Base-by-base conservation (phyloP, 2,329 filamentous ascomycete genomes). In the Colletotrichum liriopes region DNA sequence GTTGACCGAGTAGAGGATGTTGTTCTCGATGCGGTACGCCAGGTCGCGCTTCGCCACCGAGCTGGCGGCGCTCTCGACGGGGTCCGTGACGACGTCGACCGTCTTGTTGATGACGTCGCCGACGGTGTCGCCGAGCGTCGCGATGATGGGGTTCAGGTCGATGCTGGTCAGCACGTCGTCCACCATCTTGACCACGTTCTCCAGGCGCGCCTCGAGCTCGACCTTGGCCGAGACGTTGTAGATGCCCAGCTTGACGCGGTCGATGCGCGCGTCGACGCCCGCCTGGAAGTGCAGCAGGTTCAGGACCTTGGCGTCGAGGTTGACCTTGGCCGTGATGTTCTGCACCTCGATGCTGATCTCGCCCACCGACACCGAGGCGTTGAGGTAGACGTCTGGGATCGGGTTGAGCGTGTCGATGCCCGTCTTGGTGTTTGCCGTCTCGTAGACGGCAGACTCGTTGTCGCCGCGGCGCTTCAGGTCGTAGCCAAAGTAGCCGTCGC, bases 291-390 rank as follows among this genome's bases (percentile, higher is more conserved):
- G 82, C 55, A 91, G 85, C 55, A 91, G 83, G 73, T 86, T 84
- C 51, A 91, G 83, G 12, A 91, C 88, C 77, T 90, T 86, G 6
- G 88, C 88, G 72, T 90, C 87, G 41, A 90, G 83, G 77, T 90
- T 91, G 79, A 90, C 85, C 77, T 90, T 89, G 64, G 89, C 89
- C 1, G 87, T 89, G 67, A 91, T 83, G 76, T 91, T 90, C 71
- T 88, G 82, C 16, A 91, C 89, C 60, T 86, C 83, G 67, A 92
- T 85, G 78, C 85, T 83, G 80, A 92, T 91, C 77, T 88, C 85
- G 73, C 88, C 86, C 9, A 91, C 88, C 64, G 83, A 84, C 0
- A 91, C 86, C 1, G 84, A 86, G 11, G 89, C 89, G 75, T 91
- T 91, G 65, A 91, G 85, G 74, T 87, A 89, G 23, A 91, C 89